These are phyloP conservation scores for Areca catechu DNA, from an alignment of 176 grass and related monocot genomes.

Conservation along the genomic window DNA sequence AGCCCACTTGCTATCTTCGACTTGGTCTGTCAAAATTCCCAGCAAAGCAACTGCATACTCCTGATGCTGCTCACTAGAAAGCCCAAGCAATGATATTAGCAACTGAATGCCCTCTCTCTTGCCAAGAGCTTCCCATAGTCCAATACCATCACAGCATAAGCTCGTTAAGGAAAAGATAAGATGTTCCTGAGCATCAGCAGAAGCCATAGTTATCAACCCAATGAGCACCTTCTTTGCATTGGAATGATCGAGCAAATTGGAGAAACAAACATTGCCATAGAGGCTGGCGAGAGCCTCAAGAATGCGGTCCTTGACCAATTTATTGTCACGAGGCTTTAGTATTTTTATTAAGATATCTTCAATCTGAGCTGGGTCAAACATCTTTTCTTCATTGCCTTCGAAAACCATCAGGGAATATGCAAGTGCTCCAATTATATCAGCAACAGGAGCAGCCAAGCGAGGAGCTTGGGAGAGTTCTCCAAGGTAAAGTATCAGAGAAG, in stretches of 20 bases:
- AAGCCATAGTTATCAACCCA: constrained; percentile 79
- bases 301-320: constrained; percentile 72
- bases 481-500: constrained; percentile 76
- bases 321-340: constrained; percentile 54
- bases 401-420: constrained; percentile 92
- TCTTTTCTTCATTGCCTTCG: constrained; percentile 58
- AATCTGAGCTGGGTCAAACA: constrained; percentile 70
- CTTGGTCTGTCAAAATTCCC: constrained; percentile 78
- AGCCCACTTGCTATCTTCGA: constrained; percentile 97
- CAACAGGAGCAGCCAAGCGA: constrained; percentile 33
- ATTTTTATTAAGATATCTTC: constrained; percentile 67
- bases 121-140: constrained; percentile 81
- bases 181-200: constrained; percentile 69
- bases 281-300: constrained; percentile 91
- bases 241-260: constrained; percentile 49
- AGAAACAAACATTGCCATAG: constrained; percentile 57
- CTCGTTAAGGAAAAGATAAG: constrained; percentile 56
- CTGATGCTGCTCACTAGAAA: constrained; percentile 92
- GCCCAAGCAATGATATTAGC: constrained; percentile 86
- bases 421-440: constrained; percentile 89
- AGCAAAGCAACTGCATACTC: constrained; percentile 89
- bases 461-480: constrained; percentile 63
- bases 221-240: constrained; percentile 73
- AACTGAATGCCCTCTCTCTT: constrained; percentile 91
- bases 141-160: constrained; percentile 53